Evolutionary conservation across 2,329 filamentous ascomycete species (phyloP).

Genomic region (Thelonectria rubi): DNA sequence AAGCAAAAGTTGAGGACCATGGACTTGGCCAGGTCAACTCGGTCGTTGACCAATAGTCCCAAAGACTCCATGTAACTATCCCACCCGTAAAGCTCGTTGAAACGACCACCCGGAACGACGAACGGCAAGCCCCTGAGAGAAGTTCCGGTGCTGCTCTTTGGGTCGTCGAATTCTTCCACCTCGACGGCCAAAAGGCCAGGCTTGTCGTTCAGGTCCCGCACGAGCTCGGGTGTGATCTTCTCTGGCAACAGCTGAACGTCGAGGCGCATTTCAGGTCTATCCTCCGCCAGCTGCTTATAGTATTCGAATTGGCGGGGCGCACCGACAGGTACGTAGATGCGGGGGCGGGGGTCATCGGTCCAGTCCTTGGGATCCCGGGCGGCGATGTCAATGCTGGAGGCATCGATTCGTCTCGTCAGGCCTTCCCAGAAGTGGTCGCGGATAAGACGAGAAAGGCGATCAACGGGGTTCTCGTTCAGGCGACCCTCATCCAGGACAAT

Average conservation of each 20-base stretch:
- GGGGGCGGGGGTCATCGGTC: slow-evolving; percentile 86
- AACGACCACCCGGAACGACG: slow-evolving; percentile 95
- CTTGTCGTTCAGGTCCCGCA: slow-evolving; percentile 84
- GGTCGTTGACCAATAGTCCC: slow-evolving; percentile 85
- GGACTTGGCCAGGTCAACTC: slow-evolving; percentile 85
- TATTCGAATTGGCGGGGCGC: slow-evolving; percentile 90
- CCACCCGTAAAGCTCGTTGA: slow-evolving; percentile 99
- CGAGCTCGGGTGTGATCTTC: slow-evolving; percentile 81
- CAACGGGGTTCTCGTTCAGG: slow-evolving; percentile 94
- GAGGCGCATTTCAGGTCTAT: slow-evolving; percentile 83
- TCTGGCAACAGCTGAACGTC: slow-evolving; percentile 85
- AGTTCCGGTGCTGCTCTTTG: slow-evolving; percentile 66
- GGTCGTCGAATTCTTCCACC: slow-evolving; percentile 80
- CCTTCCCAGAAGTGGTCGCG: slow-evolving; percentile 92
- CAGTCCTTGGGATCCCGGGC: slow-evolving; percentile 94
- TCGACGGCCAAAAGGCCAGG: slow-evolving; percentile 90
- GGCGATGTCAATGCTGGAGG: slow-evolving; percentile 84
- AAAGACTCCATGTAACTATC: slow-evolving; percentile 99
- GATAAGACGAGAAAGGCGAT: slow-evolving; percentile 85
- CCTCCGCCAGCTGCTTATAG: slow-evolving; percentile 81
- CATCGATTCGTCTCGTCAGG: slow-evolving; percentile 89
- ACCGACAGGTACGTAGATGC: slow-evolving; percentile 88
- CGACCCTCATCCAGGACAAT: slow-evolving; percentile 92
- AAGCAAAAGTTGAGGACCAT: slow-evolving; percentile 99
- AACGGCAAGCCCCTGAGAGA: slow-evolving; percentile 86